These are phyloP conservation scores for Gonapodya prolifera DNA, from an alignment of 192 early-diverging fungal genomes.

Conservation along the genomic window DNA sequence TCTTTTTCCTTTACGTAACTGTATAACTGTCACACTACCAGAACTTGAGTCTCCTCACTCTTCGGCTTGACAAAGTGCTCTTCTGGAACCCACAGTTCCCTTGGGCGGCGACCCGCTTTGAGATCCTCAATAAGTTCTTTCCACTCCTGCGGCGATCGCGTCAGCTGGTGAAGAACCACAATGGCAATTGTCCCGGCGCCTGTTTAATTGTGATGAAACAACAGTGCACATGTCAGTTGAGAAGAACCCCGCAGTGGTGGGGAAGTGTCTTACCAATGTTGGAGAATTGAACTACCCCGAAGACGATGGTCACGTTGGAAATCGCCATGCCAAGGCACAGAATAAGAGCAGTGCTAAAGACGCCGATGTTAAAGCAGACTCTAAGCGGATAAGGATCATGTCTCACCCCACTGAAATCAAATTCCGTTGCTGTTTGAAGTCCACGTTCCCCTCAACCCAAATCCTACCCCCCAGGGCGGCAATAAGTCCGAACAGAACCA, in stretches of 20 bases:
- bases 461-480: conserved; percentile 39
- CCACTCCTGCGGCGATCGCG: background rate
- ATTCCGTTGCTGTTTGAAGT: conserved; percentile 33
- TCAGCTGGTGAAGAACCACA: background rate
- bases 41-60: background rate
- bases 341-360: background rate
- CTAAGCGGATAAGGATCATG: background rate
- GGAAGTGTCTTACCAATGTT: background rate
- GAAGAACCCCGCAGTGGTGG: too few species aligned
- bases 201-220: too few species aligned
- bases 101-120: background rate
- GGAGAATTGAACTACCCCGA: background rate
- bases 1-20: background rate
- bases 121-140: background rate
- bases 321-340: background rate
- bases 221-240: too few species aligned
- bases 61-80: background rate
- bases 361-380: background rate
- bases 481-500: conserved; percentile 40
- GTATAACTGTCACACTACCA: background rate
- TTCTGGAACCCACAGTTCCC: background rate
- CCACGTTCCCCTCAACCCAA: conserved; percentile 38
- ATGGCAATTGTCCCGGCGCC: background rate
- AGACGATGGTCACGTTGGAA: background rate
- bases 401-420: conserved; percentile 28